Base-by-base conservation (phyloP, 116 monocot species). In the Zostera marina region DNA sequence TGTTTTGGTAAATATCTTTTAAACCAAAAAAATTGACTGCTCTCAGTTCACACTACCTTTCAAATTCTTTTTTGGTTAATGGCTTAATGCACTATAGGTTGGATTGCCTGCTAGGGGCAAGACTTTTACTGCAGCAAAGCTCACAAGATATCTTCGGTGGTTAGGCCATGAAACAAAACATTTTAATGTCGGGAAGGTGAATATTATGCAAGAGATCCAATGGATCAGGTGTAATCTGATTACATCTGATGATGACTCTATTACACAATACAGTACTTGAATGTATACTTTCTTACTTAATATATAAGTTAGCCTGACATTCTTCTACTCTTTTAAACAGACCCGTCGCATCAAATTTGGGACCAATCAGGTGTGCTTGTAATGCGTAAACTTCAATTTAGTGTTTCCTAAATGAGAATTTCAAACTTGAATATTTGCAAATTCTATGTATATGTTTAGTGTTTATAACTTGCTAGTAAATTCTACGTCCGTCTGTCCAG, bases 171-270 rank as follows among this genome's bases (percentile, higher is more conserved):
- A 89, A 70, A 98, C 96, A 14, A 98, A 98, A 59, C 85, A 89
- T 77, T 98, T 98, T 62, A 98, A 98, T 69, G 96, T 98, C 61
- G 96, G 96, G 19, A 93, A 91, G 91, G 91, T 91, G 65, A 69
- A 9, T 52, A 46, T n/a, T n/a, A n/a, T n/a, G n/a, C n/a, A n/a
- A n/a, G n/a, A n/a, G n/a, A n/a, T n/a, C n/a, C n/a, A n/a, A n/a
- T n/a, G n/a, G n/a, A n/a, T n/a, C n/a, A n/a, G n/a, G n/a, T n/a
- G n/a, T n/a, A n/a, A n/a, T n/a, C n/a, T n/a, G n/a, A n/a, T n/a
- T n/a, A n/a, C n/a, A n/a, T n/a, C n/a, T n/a, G n/a, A n/a, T n/a
- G n/a, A n/a, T n/a, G n/a, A n/a, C n/a, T n/a, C n/a, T n/a, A n/a
- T 32, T 42, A 43, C 52, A 57, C 7, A 42, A 46, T 47, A 44